These are phyloP conservation scores for Acer saccharum DNA, from an alignment of 345 rosid genomes.

Conservation along the genomic window DNA sequence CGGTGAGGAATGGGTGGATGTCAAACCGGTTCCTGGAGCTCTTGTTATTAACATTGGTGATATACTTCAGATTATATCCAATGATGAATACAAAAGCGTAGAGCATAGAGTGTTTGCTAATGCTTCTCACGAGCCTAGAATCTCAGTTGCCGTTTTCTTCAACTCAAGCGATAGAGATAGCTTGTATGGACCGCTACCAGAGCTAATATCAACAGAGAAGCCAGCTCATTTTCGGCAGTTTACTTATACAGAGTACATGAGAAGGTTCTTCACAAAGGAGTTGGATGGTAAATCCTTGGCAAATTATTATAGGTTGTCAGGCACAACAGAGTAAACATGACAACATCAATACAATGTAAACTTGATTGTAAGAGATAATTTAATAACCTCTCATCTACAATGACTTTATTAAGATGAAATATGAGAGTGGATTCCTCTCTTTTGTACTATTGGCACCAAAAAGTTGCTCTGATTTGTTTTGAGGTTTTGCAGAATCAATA, in stretches of 20 bases:
- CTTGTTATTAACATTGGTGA: background rate
- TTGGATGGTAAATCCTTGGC: slow-evolving; percentile 43
- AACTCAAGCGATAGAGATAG: slow-evolving; percentile 32
- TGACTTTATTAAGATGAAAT: background rate
- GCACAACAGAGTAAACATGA: background rate
- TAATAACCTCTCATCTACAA: background rate
- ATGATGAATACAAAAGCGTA: slow-evolving; percentile 49
- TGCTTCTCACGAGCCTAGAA: slow-evolving; percentile 33
- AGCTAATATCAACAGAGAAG: slow-evolving; percentile 36
- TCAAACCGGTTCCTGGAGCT: background rate
- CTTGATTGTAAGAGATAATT: background rate
- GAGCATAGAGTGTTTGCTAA: slow-evolving; percentile 57
- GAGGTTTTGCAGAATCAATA: background rate
- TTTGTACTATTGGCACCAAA: background rate
- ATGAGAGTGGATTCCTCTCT: background rate
- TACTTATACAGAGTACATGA: slow-evolving; percentile 30
- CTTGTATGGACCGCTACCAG: slow-evolving; percentile 41
- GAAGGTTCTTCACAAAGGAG: slow-evolving; percentile 45
- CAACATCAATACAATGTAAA: background rate
- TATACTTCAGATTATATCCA: slow-evolving; percentile 43
- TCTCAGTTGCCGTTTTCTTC: slow-evolving; percentile 45
- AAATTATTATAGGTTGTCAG: slow-evolving; percentile 38
- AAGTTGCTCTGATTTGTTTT: background rate
- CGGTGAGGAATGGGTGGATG: slow-evolving; percentile 18
- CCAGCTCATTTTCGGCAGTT: slow-evolving; percentile 41